Percentiles rank a stretch among this genome's conserved stretches.
These are phyloP conservation scores for Rhodotorula sp. DNA, from an alignment of 1,284 basidiomycete species.

Conservation along the genomic window DNA sequence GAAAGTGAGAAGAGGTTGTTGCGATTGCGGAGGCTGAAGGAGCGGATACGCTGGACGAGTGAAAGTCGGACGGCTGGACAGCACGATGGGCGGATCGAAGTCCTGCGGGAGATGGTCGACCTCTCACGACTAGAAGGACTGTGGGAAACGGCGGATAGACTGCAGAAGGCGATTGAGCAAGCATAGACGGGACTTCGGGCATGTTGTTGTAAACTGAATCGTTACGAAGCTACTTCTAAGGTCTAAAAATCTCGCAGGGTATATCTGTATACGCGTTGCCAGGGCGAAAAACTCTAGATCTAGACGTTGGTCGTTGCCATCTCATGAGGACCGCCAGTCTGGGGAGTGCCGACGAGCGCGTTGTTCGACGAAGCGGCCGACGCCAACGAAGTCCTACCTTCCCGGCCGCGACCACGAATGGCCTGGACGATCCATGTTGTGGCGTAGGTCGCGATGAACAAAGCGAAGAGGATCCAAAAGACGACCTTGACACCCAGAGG, in stretches of 20 bases:
- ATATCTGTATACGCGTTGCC: too few relatives aligned
- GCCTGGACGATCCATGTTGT: slow-evolving; percentile 10
- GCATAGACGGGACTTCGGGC: not conserved
- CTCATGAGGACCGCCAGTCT: too few relatives aligned
- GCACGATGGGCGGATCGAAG: not conserved
- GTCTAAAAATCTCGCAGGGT: too few relatives aligned
- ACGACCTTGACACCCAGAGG: slow-evolving; percentile 55
- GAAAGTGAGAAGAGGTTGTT: slow-evolving; percentile 23
- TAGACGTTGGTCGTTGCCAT: too few relatives aligned
- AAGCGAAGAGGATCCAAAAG: slow-evolving; percentile 26
- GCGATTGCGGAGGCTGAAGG: slow-evolving; percentile 25
- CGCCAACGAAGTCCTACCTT: too few relatives aligned
- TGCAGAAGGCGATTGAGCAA: not conserved
- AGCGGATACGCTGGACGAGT: slow-evolving; percentile 1
- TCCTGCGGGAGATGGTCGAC: slow-evolving; percentile 9
- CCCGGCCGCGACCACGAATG: not conserved
- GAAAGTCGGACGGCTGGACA: not conserved
- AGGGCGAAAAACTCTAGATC: too few relatives aligned
- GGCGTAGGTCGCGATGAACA: slow-evolving; percentile 20
- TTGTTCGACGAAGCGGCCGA: too few relatives aligned
- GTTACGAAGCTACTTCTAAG: too few relatives aligned
- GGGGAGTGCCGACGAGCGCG: too few relatives aligned
- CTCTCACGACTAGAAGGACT: slow-evolving; percentile 26
- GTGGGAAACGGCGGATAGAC: slow-evolving; percentile 25
- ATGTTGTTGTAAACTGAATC: not conserved